Percentiles rank a stretch among this genome's conserved stretches.
Evolutionary conservation across 495 filamentous ascomycete species (phyloP).

Genomic region (Penicillium argentinense): DNA sequence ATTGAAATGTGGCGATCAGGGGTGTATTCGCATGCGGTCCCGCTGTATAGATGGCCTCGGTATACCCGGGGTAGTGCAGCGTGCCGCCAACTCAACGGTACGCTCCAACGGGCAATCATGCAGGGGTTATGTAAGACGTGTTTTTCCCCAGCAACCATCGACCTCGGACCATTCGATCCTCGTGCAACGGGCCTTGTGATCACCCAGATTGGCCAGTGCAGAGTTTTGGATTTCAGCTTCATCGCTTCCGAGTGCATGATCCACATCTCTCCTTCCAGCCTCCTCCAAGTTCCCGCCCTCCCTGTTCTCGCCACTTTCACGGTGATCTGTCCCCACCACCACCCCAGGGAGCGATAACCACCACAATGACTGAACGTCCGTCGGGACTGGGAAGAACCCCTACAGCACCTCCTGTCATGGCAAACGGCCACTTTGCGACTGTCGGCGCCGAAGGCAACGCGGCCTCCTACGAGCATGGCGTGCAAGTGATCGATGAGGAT

Average conservation of each 20-base stretch:
- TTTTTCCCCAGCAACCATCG: slow-evolving; percentile 18
- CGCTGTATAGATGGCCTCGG: too few species aligned
- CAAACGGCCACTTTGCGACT: slow-evolving; percentile 86
- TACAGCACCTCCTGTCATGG: slow-evolving; percentile 60
- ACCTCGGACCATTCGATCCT: slow-evolving; percentile 24
- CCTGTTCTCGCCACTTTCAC: slow-evolving; percentile 22
- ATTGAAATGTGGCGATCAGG: too few species aligned
- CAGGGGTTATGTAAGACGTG: slow-evolving; percentile 26
- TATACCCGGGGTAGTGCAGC: too few species aligned
- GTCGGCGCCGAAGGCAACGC: slow-evolving; percentile 68
- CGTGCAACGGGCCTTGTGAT: slow-evolving; percentile 26
- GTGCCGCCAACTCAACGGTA: too few species aligned
- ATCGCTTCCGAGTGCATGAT: slow-evolving; percentile 8
- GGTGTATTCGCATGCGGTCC: too few species aligned
- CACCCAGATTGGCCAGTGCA: slow-evolving; percentile 3
- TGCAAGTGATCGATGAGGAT: slow-evolving; percentile 94
- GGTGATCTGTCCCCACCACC: slow-evolving; percentile 26
- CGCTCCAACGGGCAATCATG: slow-evolving; percentile 1
- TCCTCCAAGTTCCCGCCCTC: slow-evolving; percentile 20
- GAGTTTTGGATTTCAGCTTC: neutral
- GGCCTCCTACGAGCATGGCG: slow-evolving; percentile 78
- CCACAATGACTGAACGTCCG: slow-evolving; percentile 29
- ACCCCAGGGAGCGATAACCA: slow-evolving; percentile 10
- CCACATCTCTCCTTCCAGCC: slow-evolving; percentile 4
- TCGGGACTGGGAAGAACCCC: slow-evolving; percentile 34